These are phyloP conservation scores for Lathyrus tuberosus DNA, from an alignment of 306 rosid species.

Conservation along the genomic window DNA sequence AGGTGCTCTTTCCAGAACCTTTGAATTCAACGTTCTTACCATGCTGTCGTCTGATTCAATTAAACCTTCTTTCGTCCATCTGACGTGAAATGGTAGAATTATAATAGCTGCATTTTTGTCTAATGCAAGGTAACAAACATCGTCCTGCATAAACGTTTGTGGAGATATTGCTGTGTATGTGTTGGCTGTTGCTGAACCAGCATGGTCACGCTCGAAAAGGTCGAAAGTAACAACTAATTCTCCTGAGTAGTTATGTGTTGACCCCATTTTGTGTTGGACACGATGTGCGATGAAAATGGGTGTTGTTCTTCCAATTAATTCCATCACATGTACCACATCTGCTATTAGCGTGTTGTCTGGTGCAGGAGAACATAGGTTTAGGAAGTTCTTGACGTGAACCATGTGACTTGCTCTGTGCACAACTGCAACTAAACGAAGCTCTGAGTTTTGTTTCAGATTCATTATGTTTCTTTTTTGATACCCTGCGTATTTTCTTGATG, in stretches of 20 bases:
- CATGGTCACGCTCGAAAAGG: slow-evolving; percentile 36
- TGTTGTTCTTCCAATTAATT: slow-evolving; percentile 46
- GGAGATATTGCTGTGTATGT: slow-evolving; percentile 55
- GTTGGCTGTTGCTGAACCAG: slow-evolving; percentile 14
- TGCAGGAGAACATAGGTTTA: slow-evolving; percentile 39
- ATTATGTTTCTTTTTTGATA: slow-evolving; percentile 48
- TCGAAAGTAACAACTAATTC: slow-evolving; percentile 41
- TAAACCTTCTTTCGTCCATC: slow-evolving; percentile 45
- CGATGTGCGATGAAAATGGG: slow-evolving; percentile 54
- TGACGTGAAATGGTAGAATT: slow-evolving; percentile 55
- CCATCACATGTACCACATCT: slow-evolving; percentile 49
- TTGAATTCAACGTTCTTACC: slow-evolving; percentile 42
- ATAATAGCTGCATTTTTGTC: slow-evolving; percentile 46
- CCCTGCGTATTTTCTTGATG: slow-evolving; percentile 51
- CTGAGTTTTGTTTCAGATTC: slow-evolving; percentile 30
- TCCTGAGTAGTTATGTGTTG: slow-evolving; percentile 38
- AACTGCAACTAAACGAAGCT: slow-evolving; percentile 46
- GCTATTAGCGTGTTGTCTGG: slow-evolving; percentile 26
- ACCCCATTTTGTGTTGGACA: background rate
- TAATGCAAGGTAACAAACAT: slow-evolving; percentile 48
- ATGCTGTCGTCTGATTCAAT: slow-evolving; percentile 39
- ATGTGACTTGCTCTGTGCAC: slow-evolving; percentile 42
- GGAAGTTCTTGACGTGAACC: slow-evolving; percentile 38
- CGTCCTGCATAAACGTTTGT: slow-evolving; percentile 46
- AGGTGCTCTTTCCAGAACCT: slow-evolving; percentile 49